Conservation (phyloP, 208 protist species). For the Blastocrithidia nonstop region DNA sequence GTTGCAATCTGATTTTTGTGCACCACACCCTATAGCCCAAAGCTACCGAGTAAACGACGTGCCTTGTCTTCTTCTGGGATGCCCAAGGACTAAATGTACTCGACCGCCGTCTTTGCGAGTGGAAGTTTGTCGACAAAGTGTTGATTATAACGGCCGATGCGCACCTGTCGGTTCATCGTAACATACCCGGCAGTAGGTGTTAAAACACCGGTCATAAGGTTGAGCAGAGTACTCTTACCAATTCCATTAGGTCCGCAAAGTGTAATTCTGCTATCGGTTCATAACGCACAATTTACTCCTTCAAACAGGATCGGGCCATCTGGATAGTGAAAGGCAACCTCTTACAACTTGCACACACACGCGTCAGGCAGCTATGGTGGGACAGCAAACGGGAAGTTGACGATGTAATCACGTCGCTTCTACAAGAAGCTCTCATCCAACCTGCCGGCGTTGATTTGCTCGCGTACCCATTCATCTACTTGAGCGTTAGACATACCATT, state of each 20-base stretch:
- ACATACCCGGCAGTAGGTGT: slow-evolving; percentile 54
- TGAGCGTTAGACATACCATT: slow-evolving; percentile 81
- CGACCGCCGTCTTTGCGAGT: slow-evolving; percentile 77
- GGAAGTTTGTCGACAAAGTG: slow-evolving; percentile 89
- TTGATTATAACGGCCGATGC: slow-evolving; percentile 83
- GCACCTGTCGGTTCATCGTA: slow-evolving; percentile 66
- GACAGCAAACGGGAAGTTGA: slow-evolving; percentile 77
- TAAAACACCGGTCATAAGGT: slow-evolving; percentile 76
- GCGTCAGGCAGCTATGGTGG: slow-evolving; percentile 63
- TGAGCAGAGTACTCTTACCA: slow-evolving; percentile 88
- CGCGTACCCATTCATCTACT: slow-evolving; percentile 66
- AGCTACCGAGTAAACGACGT: slow-evolving; percentile 67
- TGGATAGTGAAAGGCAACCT: slow-evolving; percentile 78
- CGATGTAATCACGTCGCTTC: slow-evolving; percentile 76
- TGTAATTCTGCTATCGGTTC: slow-evolving; percentile 80
- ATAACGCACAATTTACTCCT: slow-evolving; percentile 66
- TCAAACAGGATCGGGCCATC: slow-evolving; percentile 53
- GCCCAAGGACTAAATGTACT: slow-evolving; percentile 67
- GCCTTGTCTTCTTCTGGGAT: slow-evolving; percentile 67
- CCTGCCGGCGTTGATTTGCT: slow-evolving; percentile 47
- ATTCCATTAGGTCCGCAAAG: slow-evolving; percentile 85
- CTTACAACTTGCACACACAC: slow-evolving; percentile 69
- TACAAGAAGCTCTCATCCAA: slow-evolving; percentile 53
- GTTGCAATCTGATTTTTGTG: slow-evolving; percentile 85
- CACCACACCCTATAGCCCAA: slow-evolving; percentile 74